Conservation (phyloP, 2,329 filamentous ascomycete genomes). For the Colletotrichum liaoningense region DNA sequence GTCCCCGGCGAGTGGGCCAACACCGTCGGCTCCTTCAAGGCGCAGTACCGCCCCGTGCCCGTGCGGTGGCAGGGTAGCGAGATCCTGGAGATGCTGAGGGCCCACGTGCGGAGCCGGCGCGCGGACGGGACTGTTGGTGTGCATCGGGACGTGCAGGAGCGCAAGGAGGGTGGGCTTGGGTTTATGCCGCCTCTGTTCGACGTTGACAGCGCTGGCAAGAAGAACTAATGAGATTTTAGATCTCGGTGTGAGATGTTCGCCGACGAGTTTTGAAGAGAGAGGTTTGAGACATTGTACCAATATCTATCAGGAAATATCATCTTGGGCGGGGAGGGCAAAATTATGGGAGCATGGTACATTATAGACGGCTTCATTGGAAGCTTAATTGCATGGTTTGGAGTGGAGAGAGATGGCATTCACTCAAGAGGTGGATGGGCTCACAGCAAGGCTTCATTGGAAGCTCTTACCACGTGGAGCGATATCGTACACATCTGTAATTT, state of each 20-base stretch:
- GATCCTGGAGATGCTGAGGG: conserved; percentile 79
- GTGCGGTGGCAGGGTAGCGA: conserved; percentile 85
- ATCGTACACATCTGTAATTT: conserved; percentile 7
- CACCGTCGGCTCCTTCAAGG: conserved; percentile 93
- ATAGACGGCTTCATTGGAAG: background rate
- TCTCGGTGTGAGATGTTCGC: too few species aligned
- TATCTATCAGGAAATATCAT: conserved; percentile 5
- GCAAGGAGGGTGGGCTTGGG: conserved; percentile 58
- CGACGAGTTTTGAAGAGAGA: background rate
- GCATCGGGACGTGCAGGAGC: conserved; percentile 38
- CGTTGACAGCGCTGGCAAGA: conserved; percentile 22
- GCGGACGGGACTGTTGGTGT: conserved; percentile 49
- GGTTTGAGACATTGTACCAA: background rate
- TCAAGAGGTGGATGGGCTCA: background rate
- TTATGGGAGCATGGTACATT: background rate
- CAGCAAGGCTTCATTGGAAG: conserved; percentile 1
- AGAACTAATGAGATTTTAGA: background rate
- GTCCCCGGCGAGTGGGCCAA: conserved; percentile 89
- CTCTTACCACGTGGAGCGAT: background rate
- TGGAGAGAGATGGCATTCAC: background rate
- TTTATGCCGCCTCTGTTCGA: conserved; percentile 65
- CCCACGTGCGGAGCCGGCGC: conserved; percentile 78
- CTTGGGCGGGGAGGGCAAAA: background rate
- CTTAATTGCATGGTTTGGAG: background rate
- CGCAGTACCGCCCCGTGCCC: conserved; percentile 92